phyloP scores from a whole-genome alignment of 2,329 filamentous ascomycete species.

The Paecilomyces formosus region DNA sequence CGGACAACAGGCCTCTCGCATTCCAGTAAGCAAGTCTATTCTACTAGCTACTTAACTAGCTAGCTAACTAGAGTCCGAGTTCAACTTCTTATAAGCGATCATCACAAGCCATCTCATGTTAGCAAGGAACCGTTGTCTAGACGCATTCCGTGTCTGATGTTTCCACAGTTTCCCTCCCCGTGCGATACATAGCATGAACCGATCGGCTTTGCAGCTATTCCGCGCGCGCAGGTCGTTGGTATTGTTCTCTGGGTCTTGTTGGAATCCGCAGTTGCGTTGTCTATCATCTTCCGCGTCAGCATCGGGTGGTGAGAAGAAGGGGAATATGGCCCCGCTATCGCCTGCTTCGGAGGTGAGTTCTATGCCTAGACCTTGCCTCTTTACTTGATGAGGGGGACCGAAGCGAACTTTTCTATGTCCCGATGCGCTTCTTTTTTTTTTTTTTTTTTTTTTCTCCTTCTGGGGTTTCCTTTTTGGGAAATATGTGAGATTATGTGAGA shows the following conservation, averaged over 20 bases:
- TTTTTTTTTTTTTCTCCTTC: not conserved
- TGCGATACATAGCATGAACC: not conserved
- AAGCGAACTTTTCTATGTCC: not conserved
- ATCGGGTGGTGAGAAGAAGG: not conserved
- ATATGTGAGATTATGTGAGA: not conserved
- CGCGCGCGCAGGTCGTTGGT: not conserved
- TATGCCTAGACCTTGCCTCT: not conserved
- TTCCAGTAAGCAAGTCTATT: too few species aligned
- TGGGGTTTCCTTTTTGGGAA: not conserved
- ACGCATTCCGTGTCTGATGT: not conserved
- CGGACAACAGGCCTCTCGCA: not conserved
- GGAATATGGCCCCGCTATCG: conserved; percentile 13
- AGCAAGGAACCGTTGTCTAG: not conserved
- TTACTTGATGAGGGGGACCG: not conserved
- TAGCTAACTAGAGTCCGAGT: not conserved
- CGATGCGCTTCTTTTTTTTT: not conserved
- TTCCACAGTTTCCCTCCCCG: not conserved
- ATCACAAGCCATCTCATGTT: not conserved
- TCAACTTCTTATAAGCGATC: not conserved
- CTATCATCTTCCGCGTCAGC: not conserved
- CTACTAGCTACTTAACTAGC: not conserved
- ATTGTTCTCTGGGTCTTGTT: not conserved
- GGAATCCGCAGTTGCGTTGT: not conserved
- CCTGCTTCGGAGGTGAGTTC: not conserved
- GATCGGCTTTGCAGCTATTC: not conserved